These are phyloP conservation scores for Elsinoe ampelina DNA, from an alignment of 2,329 filamentous ascomycete species.

Conservation along the genomic window DNA sequence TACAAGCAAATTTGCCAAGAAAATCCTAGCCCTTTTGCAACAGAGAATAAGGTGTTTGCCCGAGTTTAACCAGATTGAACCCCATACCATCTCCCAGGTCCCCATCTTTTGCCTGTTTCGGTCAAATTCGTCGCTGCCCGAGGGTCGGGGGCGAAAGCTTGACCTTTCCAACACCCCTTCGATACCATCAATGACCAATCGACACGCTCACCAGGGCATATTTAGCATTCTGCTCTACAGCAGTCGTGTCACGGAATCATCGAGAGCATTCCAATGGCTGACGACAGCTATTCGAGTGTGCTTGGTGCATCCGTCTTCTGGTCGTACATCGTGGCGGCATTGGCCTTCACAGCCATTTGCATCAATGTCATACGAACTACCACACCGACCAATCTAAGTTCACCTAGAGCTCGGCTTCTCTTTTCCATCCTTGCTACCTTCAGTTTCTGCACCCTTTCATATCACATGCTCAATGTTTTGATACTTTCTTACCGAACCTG, in stretches of 20 bases:
- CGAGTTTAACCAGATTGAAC: not conserved
- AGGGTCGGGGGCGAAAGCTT: too few species aligned
- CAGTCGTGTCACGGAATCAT: not conserved
- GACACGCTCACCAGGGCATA: not conserved
- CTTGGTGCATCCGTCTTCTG: slow-evolving; percentile 23
- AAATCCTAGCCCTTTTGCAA: too few species aligned
- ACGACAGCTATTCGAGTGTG: not conserved
- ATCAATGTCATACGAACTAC: slow-evolving; percentile 12
- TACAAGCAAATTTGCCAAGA: too few species aligned
- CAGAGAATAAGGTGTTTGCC: not conserved
- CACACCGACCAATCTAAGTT: not conserved
- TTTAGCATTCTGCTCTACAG: not conserved
- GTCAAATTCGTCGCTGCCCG: not conserved
- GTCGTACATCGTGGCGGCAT: slow-evolving; percentile 25
- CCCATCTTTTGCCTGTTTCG: not conserved
- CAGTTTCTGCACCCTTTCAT: slow-evolving; percentile 26
- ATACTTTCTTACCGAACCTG: slow-evolving; percentile 26
- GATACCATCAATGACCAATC: not conserved
- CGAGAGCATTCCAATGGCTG: not conserved
- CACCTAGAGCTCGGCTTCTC: not conserved
- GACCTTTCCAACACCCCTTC: too few species aligned
- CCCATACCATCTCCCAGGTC: not conserved
- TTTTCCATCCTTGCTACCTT: slow-evolving; percentile 21
- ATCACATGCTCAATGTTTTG: slow-evolving; percentile 28
- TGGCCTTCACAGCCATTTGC: slow-evolving; percentile 19